Conservation (phyloP, 2,329 filamentous ascomycete species). For the Pestalotiopsis sp. region DNA sequence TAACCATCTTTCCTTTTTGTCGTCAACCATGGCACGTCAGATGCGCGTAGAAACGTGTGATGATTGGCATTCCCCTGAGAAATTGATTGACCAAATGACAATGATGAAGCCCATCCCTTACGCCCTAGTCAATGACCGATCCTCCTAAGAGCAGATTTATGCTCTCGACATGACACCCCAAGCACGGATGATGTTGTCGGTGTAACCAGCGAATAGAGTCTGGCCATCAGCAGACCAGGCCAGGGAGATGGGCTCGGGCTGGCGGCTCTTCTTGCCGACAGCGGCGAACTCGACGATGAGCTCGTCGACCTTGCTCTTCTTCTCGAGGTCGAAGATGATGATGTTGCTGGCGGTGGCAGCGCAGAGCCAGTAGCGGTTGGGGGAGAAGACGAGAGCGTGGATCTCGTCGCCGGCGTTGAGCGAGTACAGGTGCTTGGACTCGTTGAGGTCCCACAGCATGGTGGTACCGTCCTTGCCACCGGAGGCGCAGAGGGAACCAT, state of each 20-base stretch:
- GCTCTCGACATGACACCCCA: slow-evolving; percentile 97
- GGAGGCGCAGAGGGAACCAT: slow-evolving; percentile 97
- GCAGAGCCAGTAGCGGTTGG: slow-evolving; percentile 99
- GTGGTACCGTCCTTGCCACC: slow-evolving; percentile 99
- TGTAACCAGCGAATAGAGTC: slow-evolving; percentile 99
- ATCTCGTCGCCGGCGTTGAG: slow-evolving; percentile 99
- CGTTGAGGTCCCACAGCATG: slow-evolving; percentile 99
- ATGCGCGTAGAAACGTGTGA: slow-evolving; percentile 8
- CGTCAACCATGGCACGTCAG: slow-evolving; percentile 13
- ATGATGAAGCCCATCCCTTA: slow-evolving; percentile 18
- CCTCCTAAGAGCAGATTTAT: slow-evolving; percentile 44
- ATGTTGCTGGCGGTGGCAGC: slow-evolving; percentile 96
- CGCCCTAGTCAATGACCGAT: slow-evolving; percentile 17
- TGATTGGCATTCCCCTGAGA: slow-evolving; percentile 14
- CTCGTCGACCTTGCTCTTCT: slow-evolving; percentile 99
- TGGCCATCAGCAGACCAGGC: slow-evolving; percentile 98
- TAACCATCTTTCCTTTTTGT: slow-evolving; percentile 11
- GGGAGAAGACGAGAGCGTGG: slow-evolving; percentile 99
- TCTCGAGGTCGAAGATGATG: slow-evolving; percentile 99
- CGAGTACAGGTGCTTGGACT: slow-evolving; percentile 99
- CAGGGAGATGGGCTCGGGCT: slow-evolving; percentile 96
- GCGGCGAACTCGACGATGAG: slow-evolving; percentile 97
- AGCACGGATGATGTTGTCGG: slow-evolving; percentile 97
- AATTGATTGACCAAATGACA: slow-evolving; percentile 16
- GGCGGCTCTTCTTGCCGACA: slow-evolving; percentile 97